phyloP scores from a whole-genome alignment of 768 basidiomycete species.

The Cyclocybe aegerita region DNA sequence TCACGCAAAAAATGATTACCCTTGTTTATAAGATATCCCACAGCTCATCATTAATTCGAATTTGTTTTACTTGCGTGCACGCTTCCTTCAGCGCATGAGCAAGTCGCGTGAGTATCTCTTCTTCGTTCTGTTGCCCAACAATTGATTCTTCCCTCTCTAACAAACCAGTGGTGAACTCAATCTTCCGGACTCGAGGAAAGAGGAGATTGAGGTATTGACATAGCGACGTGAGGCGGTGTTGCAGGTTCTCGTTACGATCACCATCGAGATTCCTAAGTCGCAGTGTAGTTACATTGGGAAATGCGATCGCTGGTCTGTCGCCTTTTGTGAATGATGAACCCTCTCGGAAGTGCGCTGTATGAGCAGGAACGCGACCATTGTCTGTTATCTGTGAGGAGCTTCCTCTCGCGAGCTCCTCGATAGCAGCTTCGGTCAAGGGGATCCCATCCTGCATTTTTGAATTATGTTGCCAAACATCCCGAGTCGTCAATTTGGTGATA shows the following conservation, averaged over 20 bases:
- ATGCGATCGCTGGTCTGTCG: conserved; percentile 6
- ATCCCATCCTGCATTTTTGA: conserved; percentile 3
- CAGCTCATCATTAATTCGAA: no score
- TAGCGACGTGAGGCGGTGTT: conserved; percentile 5
- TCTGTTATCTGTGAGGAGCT: no score
- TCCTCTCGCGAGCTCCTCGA: background rate
- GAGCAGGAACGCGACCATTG: no score
- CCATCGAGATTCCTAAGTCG: conserved; percentile 11
- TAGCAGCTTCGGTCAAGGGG: conserved; percentile 8
- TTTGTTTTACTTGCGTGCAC: no score
- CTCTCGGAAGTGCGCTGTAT: background rate
- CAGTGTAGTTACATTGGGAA: conserved; percentile 11
- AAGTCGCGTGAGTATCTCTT: no score
- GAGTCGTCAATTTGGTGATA: conserved; percentile 9
- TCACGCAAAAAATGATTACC: no score
- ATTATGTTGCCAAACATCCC: conserved; percentile 4
- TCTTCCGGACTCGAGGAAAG: conserved; percentile 10
- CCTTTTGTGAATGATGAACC: background rate
- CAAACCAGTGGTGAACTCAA: no score
- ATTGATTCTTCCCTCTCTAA: no score
- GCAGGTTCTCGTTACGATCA: background rate
- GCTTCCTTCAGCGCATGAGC: no score
- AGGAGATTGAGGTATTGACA: conserved; percentile 16
- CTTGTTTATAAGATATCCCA: no score
- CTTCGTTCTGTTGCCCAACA: no score